Base-by-base conservation (phyloP, 1,284 basidiomycete species). In the Marasmius fiardii region DNA sequence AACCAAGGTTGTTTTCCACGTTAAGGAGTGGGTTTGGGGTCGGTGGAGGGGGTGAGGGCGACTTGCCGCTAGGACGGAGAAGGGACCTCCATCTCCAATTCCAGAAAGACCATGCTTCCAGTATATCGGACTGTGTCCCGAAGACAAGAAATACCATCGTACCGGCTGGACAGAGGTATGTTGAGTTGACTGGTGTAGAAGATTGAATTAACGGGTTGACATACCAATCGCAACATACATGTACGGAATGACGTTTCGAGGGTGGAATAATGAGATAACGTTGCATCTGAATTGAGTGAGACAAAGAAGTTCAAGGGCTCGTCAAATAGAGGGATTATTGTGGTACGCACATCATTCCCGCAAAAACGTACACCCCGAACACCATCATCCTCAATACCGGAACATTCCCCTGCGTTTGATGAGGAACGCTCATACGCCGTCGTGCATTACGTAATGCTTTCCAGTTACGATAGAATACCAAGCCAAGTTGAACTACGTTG, bases 181-280 rank as follows among this genome's bases (percentile, higher is more conserved):
- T 52, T 37, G n/a, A 51, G 12, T 50, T 51, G 16, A 6, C 51
- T 10, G 31, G 16, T 11, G 2, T 28, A 33, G 18, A 2, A 18
- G 10, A n/a, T 18, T 33, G 34, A 44, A 16, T 26, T 39, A 24
- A 39, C 43, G 28, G 28, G 10, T 10, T 26, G 23, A 56, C 63
- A 44, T 56, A 71, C 72, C 67, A 39, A 67, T 70, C 12, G 72
- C 70, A n/a, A 62, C 64, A 60, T 68, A 74, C 33, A 75, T 58
- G 58, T 73, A 68, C 37, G 73, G 72, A 18, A 63, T 58, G 21
- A 64, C 51, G 39, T 59, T 67, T 21, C 55, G 52, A 2, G 62
- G 51, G 14, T 56, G 56, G 48, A 69, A 62, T 33, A 71, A 54
- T 2, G 60, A 61, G 28, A 73, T 53, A 4, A 71, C 50, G 50